Evolutionary conservation across 371 early-diverging fungal species (phyloP), one percentile per base, ranked within the genome.

Genomic region (Amoeboaphelidium protococcarum): DNA sequence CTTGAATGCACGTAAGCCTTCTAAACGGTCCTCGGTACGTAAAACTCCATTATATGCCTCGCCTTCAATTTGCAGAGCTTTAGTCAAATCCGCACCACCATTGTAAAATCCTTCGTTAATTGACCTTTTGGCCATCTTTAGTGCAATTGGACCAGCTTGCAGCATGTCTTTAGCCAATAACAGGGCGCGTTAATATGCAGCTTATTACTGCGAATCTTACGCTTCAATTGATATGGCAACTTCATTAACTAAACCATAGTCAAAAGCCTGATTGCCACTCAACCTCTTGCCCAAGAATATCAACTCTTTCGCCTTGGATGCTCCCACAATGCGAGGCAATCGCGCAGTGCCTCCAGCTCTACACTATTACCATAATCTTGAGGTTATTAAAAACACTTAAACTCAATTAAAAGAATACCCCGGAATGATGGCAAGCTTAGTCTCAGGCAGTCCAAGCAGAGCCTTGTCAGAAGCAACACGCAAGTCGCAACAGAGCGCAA

Each of bases 261-360:
- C 65, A 6, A 40, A 52, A 0, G 87, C 87, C n/a, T 67, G 56
- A 46, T 67, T 55, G 6, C 74, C 55, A 45, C 69, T 63, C 52
- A 90, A 54, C 2, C 71, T 67, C 23, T 71, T 66, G 3, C 76
- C 84, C 0, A 91, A 87, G 51, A 71, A 94, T 26, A 90, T 81
- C 21, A 94, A 66, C 47, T 90, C 89, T 61, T 94, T 94, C 0
- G 92, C 83, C 46, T 73, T 74, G 19, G 87, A 66, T 23, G 72
- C 51, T 1, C 95, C 95, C 47, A 94, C 76, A 40, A 92, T 54
- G 24, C 85, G 72, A 20, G 88, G 72, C 37, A 91, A 62, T 37
- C 92, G 67, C 63, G 89, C 87, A 6, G 95, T 90, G 43, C 95
- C 95, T 26, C 95, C 95, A 26, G 95, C 91, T 37, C 89, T 82